Evolutionary conservation across 495 filamentous ascomycete species (phyloP), one percentile per base, ranked within the genome.

Genomic region (Aspergillus funiculosus): DNA sequence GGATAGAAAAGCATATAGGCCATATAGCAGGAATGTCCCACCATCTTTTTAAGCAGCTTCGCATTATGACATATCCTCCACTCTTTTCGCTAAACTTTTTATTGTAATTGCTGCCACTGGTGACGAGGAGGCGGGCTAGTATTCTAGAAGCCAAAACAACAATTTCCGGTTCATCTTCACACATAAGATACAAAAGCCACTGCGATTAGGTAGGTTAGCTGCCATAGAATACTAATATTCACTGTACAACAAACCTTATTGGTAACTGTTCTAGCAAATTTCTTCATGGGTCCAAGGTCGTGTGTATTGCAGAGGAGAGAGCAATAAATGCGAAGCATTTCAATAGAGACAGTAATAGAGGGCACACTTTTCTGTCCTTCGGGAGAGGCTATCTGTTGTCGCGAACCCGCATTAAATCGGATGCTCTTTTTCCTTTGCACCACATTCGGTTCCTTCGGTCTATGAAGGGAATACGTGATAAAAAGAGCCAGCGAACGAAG

Each of bases 141-240:
- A 98, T 92, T 53, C 87, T 94, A 36, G 77, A 73, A n/a, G 84
- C 86, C 21, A 86, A 72, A 14, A 89, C 72, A 6, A 96, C 83
- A 31, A 94, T 81, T 58, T 88, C 83, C 2, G 85, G 77, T 46
- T 95, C 85, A 51, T 85, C 79, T 56, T 95, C 90, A 20, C 86
- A 88, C 36, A 97, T 78, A 20, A 98, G 80, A 65, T 95, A 92
- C 15, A 98, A 73, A 45, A 97, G 78, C 92, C 94, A 97, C 88
- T 95, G 53, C 26, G 48, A 39, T 19, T 18, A 27, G 31, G 58
- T 32, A 60, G 43, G 30, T 14, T 27, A 30, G 9, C 19, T 7
- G 1, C 17, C 29, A 35, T 26, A 38, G n/a, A 2, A 4, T 13
- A 10, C 6, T 10, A 5, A 17, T 9, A 24, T 8, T 19, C n/a